These are phyloP conservation scores for Tricholomella constricta DNA, from an alignment of 768 basidiomycete species.

Conservation along the genomic window DNA sequence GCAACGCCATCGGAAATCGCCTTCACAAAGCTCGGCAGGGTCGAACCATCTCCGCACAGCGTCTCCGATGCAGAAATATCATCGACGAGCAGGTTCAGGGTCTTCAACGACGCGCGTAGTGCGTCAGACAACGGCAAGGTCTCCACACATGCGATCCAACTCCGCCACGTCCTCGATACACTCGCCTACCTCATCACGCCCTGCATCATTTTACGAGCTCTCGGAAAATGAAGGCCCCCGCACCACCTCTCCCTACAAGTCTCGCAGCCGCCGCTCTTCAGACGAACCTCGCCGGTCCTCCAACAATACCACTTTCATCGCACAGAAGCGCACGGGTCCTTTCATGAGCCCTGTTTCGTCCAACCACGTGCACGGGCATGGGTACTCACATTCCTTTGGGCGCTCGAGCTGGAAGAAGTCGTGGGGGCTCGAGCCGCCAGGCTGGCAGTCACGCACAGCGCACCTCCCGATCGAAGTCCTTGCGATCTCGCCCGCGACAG, in stretches of 20 bases:
- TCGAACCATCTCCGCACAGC: constrained; percentile 66
- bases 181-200: constrained; percentile 75
- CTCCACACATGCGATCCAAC: constrained; percentile 68
- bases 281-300: constrained; percentile 47
- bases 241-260: constrained; percentile 64
- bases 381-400: constrained; percentile 47
- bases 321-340: constrained; percentile 78
- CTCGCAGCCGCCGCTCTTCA: constrained; percentile 46
- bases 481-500: constrained; percentile 59
- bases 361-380: neutral
- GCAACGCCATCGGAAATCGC: constrained; percentile 71
- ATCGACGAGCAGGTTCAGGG: constrained; percentile 78
- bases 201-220: constrained; percentile 74
- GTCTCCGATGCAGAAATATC: constrained; percentile 80
- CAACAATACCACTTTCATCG: constrained; percentile 67
- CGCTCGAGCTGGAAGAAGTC: constrained; percentile 87
- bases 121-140: constrained; percentile 49
- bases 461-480: constrained; percentile 78
- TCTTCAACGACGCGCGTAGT: constrained; percentile 78
- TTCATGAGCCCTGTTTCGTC: constrained; percentile 58
- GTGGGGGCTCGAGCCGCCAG: constrained; percentile 86
- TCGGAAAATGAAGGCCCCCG: constrained; percentile 70
- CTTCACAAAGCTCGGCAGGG: constrained; percentile 76
- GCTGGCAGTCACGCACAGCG: constrained; percentile 71
- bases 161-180: constrained; percentile 79